Percentiles rank a stretch among this genome's conserved stretches.
phyloP scores from a whole-genome alignment of 1,284 basidiomycete genomes.

The Boletus mariae region DNA sequence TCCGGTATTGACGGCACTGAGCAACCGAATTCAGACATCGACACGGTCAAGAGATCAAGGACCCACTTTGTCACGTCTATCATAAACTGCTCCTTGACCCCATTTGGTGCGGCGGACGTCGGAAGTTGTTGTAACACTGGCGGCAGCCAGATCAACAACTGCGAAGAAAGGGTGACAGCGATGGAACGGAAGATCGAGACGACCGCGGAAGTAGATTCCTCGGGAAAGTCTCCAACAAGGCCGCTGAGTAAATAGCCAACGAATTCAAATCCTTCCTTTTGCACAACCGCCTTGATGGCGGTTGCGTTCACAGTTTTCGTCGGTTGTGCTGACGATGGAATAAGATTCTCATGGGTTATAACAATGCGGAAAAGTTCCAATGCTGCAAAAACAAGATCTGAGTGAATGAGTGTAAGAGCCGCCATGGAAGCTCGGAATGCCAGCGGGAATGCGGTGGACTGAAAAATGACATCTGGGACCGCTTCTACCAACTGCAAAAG shows the following conservation, averaged over 20 bases:
- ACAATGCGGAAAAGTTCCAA: slow-evolving; percentile 78
- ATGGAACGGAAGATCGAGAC: slow-evolving; percentile 77
- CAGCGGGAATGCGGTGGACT: slow-evolving; percentile 69
- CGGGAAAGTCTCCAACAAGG: slow-evolving; percentile 83
- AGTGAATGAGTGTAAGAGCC: slow-evolving; percentile 75
- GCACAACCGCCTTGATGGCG: slow-evolving; percentile 65
- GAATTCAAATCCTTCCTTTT: slow-evolving; percentile 74
- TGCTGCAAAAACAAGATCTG: slow-evolving; percentile 77
- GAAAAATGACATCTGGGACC: slow-evolving; percentile 75
- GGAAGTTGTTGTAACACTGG: slow-evolving; percentile 72
- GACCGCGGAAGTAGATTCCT: slow-evolving; percentile 75
- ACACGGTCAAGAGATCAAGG: slow-evolving; percentile 4
- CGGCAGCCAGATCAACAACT: slow-evolving; percentile 72
- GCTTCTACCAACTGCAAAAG: slow-evolving; percentile 67
- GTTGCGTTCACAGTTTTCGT: slow-evolving; percentile 62
- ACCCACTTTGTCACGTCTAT: slow-evolving; percentile 70
- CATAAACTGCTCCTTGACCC: slow-evolving; percentile 76
- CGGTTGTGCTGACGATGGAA: slow-evolving; percentile 43
- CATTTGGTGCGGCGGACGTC: slow-evolving; percentile 54
- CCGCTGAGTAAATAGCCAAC: slow-evolving; percentile 73
- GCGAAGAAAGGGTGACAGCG: slow-evolving; percentile 61
- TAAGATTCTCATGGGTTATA: slow-evolving; percentile 69
- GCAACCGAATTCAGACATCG: slow-evolving; percentile 6
- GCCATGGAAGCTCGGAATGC: slow-evolving; percentile 76
- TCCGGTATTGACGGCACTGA: slow-evolving; percentile 58